Percentiles rank a stretch among this genome's conserved stretches.
phyloP scores from a whole-genome alignment of 2,329 filamentous ascomycete species.

The Exophiala aquamarina region DNA sequence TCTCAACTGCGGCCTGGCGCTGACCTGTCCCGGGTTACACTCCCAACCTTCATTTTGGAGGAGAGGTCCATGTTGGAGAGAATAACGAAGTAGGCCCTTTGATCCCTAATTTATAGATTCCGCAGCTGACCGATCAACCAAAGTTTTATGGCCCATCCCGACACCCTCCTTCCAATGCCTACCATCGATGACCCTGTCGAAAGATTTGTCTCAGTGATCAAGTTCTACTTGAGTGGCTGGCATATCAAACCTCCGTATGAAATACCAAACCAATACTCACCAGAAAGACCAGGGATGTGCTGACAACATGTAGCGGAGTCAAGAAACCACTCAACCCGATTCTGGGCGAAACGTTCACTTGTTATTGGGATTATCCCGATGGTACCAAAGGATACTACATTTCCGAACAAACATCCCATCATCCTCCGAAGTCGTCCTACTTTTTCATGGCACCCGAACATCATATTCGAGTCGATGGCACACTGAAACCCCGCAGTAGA shows the following conservation, averaged over 20 bases:
- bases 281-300: slow-evolving; percentile 5
- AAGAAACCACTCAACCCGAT: slow-evolving; percentile 98
- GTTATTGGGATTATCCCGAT: slow-evolving; percentile 91
- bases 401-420: slow-evolving; percentile 95
- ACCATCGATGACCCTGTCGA: slow-evolving; percentile 83
- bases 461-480: slow-evolving; percentile 91
- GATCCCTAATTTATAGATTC: slow-evolving; percentile 3
- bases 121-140: slow-evolving; percentile 27
- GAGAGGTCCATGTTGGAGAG: slow-evolving; percentile 96
- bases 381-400: slow-evolving; percentile 90
- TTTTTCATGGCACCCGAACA: slow-evolving; percentile 97
- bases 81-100: slow-evolving; percentile 81
- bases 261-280: slow-evolving; percentile 4
- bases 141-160: slow-evolving; percentile 99
- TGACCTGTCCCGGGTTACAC: slow-evolving; percentile 87
- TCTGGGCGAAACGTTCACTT: slow-evolving; percentile 89
- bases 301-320: slow-evolving; percentile 66
- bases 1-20: slow-evolving; percentile 93
- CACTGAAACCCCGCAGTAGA: slow-evolving; percentile 88
- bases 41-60: slow-evolving; percentile 97
- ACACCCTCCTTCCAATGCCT: slow-evolving; percentile 87
- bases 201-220: slow-evolving; percentile 91
- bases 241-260: slow-evolving; percentile 95
- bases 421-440: slow-evolving; percentile 97
- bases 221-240: slow-evolving; percentile 98